These are phyloP conservation scores for Artemisia annua DNA, from an alignment of 129 eudicot species.

Conservation along the genomic window DNA sequence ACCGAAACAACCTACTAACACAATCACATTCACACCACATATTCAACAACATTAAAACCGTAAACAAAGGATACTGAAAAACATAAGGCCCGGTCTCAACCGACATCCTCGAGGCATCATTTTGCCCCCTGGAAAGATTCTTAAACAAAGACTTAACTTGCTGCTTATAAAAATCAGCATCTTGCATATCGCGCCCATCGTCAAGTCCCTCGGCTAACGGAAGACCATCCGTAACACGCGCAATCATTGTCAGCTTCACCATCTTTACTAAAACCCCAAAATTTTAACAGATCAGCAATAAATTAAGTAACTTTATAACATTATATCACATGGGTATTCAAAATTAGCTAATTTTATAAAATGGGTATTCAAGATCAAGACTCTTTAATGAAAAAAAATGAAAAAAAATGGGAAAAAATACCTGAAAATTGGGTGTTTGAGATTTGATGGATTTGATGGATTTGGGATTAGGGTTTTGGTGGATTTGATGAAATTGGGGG, in stretches of 20 bases:
- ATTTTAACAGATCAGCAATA: too few relatives aligned
- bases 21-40: neutral
- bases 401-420: too few relatives aligned
- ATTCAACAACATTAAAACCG: neutral
- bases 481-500: neutral
- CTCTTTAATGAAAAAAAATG: conserved; percentile 22
- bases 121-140: conserved; percentile 91
- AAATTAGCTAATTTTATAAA: conserved; percentile 44
- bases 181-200: conserved; percentile 93
- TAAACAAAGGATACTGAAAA: conserved; percentile 81
- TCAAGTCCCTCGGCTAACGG: conserved; percentile 96
- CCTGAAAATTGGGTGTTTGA: neutral
- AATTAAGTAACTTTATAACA: too few relatives aligned
- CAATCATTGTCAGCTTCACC: conserved; percentile 99
- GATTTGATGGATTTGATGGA: neutral
- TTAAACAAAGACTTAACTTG: conserved; percentile 91
- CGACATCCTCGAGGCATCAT: conserved; percentile 96
- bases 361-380: conserved; percentile 99
- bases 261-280: conserved; percentile 22
- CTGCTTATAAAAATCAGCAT: conserved; percentile 88
- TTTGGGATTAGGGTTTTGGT: neutral
- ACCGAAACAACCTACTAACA: too few relatives aligned
- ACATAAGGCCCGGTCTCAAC: conserved; percentile 86
- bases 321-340: too few relatives aligned
- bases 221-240: conserved; percentile 98